These are phyloP conservation scores for Mucor sp. DNA, from an alignment of 371 early-diverging fungal genomes.

Conservation along the genomic window DNA sequence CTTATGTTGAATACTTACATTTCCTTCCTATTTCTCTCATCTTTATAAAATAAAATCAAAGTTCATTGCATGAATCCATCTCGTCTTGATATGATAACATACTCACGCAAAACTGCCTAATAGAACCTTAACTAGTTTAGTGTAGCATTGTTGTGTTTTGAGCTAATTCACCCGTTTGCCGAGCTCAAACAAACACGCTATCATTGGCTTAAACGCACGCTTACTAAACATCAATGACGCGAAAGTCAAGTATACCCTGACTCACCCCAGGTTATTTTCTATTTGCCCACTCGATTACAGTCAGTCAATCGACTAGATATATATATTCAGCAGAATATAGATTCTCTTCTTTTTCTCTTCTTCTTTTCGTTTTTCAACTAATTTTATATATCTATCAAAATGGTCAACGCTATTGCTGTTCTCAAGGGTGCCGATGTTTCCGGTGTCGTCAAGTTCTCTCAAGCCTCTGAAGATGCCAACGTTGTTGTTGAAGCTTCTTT, in stretches of 20 bases:
- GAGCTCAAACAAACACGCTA: neutral
- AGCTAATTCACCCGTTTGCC: neutral
- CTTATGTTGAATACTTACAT: neutral
- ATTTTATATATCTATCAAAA: slow-evolving; percentile 28
- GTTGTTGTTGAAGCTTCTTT: slow-evolving; percentile 66
- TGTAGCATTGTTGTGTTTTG: neutral
- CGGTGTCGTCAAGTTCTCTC: slow-evolving; percentile 79
- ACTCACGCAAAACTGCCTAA: neutral
- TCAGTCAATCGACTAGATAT: neutral
- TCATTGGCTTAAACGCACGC: slow-evolving; percentile 1
- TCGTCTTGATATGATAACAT: neutral
- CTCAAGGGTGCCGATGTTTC: slow-evolving; percentile 62
- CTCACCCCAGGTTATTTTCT: neutral
- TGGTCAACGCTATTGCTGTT: slow-evolving; percentile 83
- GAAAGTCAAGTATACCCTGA: slow-evolving; percentile 6
- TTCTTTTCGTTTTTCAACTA: slow-evolving; percentile 10
- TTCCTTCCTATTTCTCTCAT: neutral
- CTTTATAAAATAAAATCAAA: neutral
- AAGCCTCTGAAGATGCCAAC: slow-evolving; percentile 66
- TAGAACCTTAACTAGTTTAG: neutral
- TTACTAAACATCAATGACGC: slow-evolving; percentile 28
- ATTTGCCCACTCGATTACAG: neutral
- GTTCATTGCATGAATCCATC: neutral
- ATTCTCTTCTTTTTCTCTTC: slow-evolving; percentile 17
- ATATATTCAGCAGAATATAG: neutral